A percentile compares a stretch with the other conserved stretches of the same genome.
These are phyloP conservation scores for Celoporthe dispersa DNA, from an alignment of 2,329 filamentous ascomycete species.

Conservation along the genomic window DNA sequence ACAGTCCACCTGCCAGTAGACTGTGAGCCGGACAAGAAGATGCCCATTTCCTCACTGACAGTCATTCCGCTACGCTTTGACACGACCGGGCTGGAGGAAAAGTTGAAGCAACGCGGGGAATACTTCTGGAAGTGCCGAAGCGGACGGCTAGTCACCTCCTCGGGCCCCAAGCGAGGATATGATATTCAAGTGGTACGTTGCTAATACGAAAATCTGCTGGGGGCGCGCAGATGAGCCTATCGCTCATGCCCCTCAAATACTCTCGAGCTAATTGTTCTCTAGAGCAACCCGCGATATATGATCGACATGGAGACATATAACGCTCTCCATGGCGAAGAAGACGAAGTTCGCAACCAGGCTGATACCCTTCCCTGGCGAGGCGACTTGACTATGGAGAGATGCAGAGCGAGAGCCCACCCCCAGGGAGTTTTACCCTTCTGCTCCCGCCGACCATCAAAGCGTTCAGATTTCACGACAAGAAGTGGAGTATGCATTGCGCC, in stretches of 20 bases:
- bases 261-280: background rate
- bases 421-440: background rate
- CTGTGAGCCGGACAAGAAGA: background rate
- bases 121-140: conserved; percentile 8
- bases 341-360: background rate
- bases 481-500: conserved; percentile 12
- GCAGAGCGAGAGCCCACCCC: background rate
- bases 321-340: background rate
- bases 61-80: background rate
- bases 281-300: conserved; percentile 6
- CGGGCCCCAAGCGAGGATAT: background rate
- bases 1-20: background rate
- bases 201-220: background rate
- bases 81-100: background rate
- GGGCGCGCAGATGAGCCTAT: background rate
- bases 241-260: background rate
- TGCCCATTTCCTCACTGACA: background rate
- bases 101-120: background rate
- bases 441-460: conserved; percentile 7
- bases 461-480: conserved; percentile 1
- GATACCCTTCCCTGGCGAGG: background rate
- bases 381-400: background rate
- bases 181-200: conserved; percentile 7
- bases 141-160: background rate
- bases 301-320: conserved; percentile 10